These are phyloP conservation scores for Lactuca saligna DNA, from an alignment of 129 eudicot species.

Conservation along the genomic window DNA sequence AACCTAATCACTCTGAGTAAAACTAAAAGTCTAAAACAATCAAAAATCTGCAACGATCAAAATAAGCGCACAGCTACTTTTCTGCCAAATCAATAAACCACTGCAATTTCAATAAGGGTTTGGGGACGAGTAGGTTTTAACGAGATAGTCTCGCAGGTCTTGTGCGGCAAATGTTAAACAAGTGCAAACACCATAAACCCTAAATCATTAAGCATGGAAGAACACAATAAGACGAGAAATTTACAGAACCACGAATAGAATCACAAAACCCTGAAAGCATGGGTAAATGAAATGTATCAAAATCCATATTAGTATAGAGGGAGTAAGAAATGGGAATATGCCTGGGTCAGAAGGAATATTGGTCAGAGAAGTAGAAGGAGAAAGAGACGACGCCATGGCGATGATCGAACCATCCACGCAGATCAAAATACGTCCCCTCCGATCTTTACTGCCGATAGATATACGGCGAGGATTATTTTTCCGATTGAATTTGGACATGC, in stretches of 20 bases:
- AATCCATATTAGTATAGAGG: not conserved
- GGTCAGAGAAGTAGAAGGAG: slow-evolving; percentile 42
- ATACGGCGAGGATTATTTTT: slow-evolving; percentile 21
- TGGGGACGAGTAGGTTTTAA: not conserved
- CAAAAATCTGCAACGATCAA: not conserved
- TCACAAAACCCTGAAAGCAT: slow-evolving; percentile 5
- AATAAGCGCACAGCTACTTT: not conserved
- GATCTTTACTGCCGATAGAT: slow-evolving; percentile 36
- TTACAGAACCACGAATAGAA: slow-evolving; percentile 7
- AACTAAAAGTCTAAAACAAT: not conserved
- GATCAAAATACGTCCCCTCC: slow-evolving; percentile 8
- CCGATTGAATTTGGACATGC: slow-evolving; percentile 29
- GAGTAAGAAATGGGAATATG: slow-evolving; percentile 5
- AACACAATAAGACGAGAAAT: not conserved
- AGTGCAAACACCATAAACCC: slow-evolving; percentile 4
- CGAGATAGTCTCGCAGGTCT: not conserved
- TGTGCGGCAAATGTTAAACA: not conserved
- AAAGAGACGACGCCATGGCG: slow-evolving; percentile 55
- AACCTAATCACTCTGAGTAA: slow-evolving; percentile 21
- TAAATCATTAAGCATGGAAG: not conserved
- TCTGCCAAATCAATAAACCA: slow-evolving; percentile 3
- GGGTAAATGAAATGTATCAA: not conserved
- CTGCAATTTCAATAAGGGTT: slow-evolving; percentile 2
- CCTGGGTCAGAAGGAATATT: slow-evolving; percentile 67
- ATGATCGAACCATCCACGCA: slow-evolving; percentile 46